Evolutionary conservation across 768 basidiomycete species (phyloP).

Genomic region (Gautieria morchelliformis): DNA sequence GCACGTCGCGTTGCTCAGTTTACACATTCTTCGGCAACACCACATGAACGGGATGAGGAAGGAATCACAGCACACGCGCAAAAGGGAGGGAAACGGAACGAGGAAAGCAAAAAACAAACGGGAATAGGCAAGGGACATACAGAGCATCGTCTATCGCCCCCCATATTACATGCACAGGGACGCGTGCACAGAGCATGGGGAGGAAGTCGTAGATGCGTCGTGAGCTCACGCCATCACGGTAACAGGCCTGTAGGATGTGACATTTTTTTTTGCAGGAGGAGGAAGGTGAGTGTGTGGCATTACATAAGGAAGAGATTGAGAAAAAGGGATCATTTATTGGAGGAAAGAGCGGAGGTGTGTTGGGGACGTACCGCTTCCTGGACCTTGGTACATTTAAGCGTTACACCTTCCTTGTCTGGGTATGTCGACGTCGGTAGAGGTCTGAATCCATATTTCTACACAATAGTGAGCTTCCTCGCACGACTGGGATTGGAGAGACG

Average conservation of each 20-base stretch:
- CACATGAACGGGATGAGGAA: too few species aligned
- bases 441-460: constrained; percentile 37
- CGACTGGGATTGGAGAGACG: neutral
- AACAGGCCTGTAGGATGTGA: constrained; percentile 27
- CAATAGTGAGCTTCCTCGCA: neutral
- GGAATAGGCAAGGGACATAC: constrained; percentile 17
- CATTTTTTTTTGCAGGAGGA: too few species aligned
- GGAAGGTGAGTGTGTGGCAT: too few species aligned
- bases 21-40: too few species aligned
- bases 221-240: constrained; percentile 28
- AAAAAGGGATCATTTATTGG: neutral
- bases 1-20: neutral
- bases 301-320: too few species aligned
- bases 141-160: constrained; percentile 36
- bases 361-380: constrained; percentile 42
- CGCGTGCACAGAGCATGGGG: constrained; percentile 19
- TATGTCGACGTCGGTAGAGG: constrained; percentile 23
- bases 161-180: constrained; percentile 38
- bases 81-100: too few species aligned
- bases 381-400: constrained; percentile 48
- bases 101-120: neutral
- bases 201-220: constrained; percentile 27
- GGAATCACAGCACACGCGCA: too few species aligned
- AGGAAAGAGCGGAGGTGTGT: neutral
- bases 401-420: constrained; percentile 36